Percentiles rank a stretch among this genome's conserved stretches.
phyloP scores from a whole-genome alignment of 257 asterid genomes.

The Nicotiana benthamiana region DNA sequence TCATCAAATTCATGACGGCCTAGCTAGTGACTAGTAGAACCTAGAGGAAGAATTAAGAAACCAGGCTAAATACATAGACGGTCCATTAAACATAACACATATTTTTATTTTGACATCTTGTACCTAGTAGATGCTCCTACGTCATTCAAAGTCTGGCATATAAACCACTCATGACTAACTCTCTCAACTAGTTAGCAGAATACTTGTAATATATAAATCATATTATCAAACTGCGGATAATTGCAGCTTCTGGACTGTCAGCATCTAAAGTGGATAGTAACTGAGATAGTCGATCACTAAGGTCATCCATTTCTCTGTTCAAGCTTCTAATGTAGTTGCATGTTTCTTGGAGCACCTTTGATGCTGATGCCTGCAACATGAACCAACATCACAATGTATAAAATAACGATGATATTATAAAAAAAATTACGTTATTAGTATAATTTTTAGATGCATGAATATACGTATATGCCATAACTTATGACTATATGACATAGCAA shows the following conservation, averaged over 20 bases:
- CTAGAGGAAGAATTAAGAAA: background rate
- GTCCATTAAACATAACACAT: no score
- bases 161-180: no score
- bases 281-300: constrained; percentile 9
- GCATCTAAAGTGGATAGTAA: constrained; percentile 7
- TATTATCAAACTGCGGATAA: constrained; percentile 9
- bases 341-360: constrained; percentile 10
- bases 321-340: constrained; percentile 15
- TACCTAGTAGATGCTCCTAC: no score
- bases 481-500: no score
- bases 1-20: background rate
- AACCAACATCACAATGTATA: background rate
- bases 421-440: no score
- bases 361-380: constrained; percentile 5
- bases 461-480: no score
- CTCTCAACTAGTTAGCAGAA: background rate
- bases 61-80: background rate
- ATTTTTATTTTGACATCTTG: no score
- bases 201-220: background rate
- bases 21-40: background rate
- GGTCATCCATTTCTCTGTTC: constrained; percentile 11
- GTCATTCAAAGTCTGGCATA: no score
- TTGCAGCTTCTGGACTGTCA: constrained; percentile 13
- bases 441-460: no score
- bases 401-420: no score